phyloP scores from a whole-genome alignment of 352 stramenopile species.

The Globisporangium paddicum region DNA sequence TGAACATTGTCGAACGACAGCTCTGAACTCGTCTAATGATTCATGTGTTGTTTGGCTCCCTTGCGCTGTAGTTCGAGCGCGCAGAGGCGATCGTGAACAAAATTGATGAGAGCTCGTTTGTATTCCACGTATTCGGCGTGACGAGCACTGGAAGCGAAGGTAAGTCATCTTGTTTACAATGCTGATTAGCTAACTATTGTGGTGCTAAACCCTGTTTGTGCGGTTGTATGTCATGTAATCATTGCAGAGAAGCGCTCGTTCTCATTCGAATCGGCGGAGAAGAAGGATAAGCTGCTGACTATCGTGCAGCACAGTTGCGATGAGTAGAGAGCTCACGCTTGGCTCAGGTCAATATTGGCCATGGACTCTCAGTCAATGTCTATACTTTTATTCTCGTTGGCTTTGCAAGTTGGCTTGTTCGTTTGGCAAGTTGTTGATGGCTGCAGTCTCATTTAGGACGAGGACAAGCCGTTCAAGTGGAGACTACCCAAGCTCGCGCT shows the following conservation, averaged over 20 bases:
- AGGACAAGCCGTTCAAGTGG: background rate
- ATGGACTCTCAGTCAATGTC: background rate
- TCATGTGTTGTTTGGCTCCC: no score
- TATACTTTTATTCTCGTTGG: background rate
- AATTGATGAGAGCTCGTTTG: slow-evolving; percentile 52
- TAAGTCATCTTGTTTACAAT: background rate
- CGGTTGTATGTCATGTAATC: background rate
- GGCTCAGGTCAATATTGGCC: background rate
- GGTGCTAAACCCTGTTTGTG: background rate
- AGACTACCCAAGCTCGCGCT: background rate
- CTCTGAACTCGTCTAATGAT: background rate
- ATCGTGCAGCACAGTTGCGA: slow-evolving; percentile 43
- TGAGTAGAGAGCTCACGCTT: background rate
- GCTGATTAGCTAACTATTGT: background rate
- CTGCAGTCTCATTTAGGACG: background rate
- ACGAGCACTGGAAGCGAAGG: slow-evolving; percentile 44
- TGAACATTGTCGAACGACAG: background rate
- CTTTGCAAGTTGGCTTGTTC: background rate
- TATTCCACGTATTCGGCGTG: slow-evolving; percentile 59
- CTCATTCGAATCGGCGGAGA: slow-evolving; percentile 46
- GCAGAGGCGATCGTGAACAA: slow-evolving; percentile 55
- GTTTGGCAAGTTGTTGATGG: no score
- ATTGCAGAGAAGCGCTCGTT: slow-evolving; percentile 64
- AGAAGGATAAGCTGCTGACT: slow-evolving; percentile 42
- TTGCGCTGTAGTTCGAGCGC: slow-evolving; percentile 50